Evolutionary conservation across 2,329 filamentous ascomycete species (phyloP).

Genomic region (Volutella citrinella): DNA sequence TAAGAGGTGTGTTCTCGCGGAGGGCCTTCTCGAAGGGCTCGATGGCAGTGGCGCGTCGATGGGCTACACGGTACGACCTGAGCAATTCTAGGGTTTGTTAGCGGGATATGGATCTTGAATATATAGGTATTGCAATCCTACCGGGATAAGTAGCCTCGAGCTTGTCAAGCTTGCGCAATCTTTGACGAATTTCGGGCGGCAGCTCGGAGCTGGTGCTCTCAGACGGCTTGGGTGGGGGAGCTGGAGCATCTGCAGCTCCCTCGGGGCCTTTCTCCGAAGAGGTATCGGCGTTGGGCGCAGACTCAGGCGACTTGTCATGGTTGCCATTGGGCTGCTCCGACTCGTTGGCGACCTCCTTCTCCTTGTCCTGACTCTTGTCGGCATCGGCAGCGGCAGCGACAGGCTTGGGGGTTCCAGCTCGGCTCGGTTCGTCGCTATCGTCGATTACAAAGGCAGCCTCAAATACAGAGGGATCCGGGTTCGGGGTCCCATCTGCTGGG

Average conservation of each 20-base stretch:
- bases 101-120: no score
- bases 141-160: slow-evolving; percentile 84
- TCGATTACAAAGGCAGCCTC: slow-evolving; percentile 84
- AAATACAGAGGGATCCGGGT: slow-evolving; percentile 83
- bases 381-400: slow-evolving; percentile 30
- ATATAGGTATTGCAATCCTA: no score
- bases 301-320: slow-evolving; percentile 17
- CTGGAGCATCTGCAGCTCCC: slow-evolving; percentile 9
- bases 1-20: slow-evolving; percentile 87
- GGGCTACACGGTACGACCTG: slow-evolving; percentile 87
- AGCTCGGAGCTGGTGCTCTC: slow-evolving; percentile 47
- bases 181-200: slow-evolving; percentile 70
- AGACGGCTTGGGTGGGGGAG: slow-evolving; percentile 12
- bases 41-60: slow-evolving; percentile 80
- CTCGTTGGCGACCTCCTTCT: no score
- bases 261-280: slow-evolving; percentile 6
- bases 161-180: slow-evolving; percentile 83
- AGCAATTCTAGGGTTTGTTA: slow-evolving; percentile 60
- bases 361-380: slow-evolving; percentile 32
- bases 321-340: slow-evolving; percentile 13
- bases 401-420: slow-evolving; percentile 56
- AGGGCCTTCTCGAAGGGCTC: slow-evolving; percentile 91
- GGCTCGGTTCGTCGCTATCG: slow-evolving; percentile 69
- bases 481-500: slow-evolving; percentile 38
- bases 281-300: slow-evolving; percentile 18